A percentile compares a stretch with the other conserved stretches of the same genome.
Conservation (phyloP, 2,329 filamentous ascomycete species). For the Microdochium trichocladiopsis region DNA sequence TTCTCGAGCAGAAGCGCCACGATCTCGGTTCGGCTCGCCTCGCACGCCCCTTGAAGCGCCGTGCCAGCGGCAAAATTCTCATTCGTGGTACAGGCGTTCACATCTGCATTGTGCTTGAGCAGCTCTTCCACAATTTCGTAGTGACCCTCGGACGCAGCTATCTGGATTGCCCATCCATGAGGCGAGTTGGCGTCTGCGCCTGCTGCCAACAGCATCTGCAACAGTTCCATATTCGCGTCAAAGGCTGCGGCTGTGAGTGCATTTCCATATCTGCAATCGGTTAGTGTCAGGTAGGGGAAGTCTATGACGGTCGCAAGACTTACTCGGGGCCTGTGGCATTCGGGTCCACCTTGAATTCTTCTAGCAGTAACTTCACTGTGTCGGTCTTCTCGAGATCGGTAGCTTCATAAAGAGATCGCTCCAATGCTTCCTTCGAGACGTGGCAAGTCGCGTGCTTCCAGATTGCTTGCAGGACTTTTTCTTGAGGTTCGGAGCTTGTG, state of each 20-base stretch:
- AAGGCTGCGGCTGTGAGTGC: constrained; percentile 29
- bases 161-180: constrained; percentile 28
- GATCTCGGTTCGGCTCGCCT: constrained; percentile 24
- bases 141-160: constrained; percentile 26
- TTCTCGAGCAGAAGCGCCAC: constrained; percentile 28
- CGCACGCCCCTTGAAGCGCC: constrained; percentile 30
- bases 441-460: constrained; percentile 28
- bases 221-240: constrained; percentile 24
- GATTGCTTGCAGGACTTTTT: constrained; percentile 24
- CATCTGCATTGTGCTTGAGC: constrained; percentile 23
- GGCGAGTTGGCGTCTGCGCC: constrained; percentile 24
- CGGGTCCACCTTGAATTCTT: constrained; percentile 23
- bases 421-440: constrained; percentile 22
- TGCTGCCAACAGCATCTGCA: constrained; percentile 22
- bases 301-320: constrained; percentile 6
- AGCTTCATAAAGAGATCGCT: constrained; percentile 27
- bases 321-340: constrained; percentile 31
- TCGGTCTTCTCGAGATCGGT: constrained; percentile 28
- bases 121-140: constrained; percentile 25
- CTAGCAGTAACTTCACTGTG: constrained; percentile 27
- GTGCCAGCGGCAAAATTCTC: constrained; percentile 23
- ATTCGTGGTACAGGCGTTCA: constrained; percentile 21
- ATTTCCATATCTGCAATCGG: constrained; percentile 20
- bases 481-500: constrained; percentile 22
- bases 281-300: constrained; percentile 3